Conservation (phyloP, 257 asterid species). For the Fraxinus excelsior region DNA sequence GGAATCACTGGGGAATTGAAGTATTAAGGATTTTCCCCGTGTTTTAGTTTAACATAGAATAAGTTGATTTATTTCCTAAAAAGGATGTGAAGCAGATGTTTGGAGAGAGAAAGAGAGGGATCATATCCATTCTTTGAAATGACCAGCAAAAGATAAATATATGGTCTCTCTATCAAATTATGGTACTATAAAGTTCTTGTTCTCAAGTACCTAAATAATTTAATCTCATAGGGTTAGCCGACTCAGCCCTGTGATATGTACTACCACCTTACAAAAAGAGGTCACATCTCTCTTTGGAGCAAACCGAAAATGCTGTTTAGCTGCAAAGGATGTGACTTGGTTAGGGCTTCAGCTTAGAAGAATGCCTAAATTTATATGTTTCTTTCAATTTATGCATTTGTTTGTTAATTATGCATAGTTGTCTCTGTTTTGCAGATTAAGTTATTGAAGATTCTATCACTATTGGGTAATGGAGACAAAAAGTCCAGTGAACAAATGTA, state of each 20-base stretch:
- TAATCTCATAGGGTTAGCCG: background rate
- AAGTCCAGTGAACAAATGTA: constrained; percentile 96
- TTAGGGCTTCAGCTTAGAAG: constrained; percentile 23
- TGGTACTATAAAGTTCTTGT: background rate
- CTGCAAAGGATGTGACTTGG: constrained; percentile 15
- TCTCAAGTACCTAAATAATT: background rate
- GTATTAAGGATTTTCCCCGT: background rate
- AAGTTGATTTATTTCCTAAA: background rate
- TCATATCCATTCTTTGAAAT: background rate
- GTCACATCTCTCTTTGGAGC: background rate
- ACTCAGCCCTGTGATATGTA: background rate
- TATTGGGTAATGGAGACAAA: constrained; percentile 85
- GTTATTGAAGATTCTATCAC: constrained; percentile 76
- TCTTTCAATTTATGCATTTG: background rate
- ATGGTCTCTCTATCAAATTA: background rate
- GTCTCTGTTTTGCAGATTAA: constrained; percentile 62
- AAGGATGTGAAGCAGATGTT: background rate
- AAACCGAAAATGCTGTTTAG: background rate
- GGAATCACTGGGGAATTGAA: background rate
- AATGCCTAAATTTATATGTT: constrained; percentile 4
- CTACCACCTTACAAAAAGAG: background rate
- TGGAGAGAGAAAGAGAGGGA: background rate
- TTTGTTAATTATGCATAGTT: background rate
- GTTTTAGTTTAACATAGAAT: background rate
- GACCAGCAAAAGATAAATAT: background rate